Conservation (phyloP, 2,329 filamentous ascomycete genomes). For the Diaporthe batatas region DNA sequence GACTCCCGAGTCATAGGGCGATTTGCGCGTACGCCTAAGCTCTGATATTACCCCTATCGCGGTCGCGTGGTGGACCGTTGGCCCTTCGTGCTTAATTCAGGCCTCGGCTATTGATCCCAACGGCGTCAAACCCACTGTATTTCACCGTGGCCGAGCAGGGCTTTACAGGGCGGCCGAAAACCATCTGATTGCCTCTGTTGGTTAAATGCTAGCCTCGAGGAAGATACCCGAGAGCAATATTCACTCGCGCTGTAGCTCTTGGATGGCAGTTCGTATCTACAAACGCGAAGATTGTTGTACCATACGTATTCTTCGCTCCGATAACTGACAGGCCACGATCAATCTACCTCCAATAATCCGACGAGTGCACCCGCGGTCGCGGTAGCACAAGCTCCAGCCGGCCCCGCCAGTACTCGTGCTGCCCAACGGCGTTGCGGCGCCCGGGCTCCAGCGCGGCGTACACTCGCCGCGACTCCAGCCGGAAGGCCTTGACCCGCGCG, state of each 20-base stretch:
- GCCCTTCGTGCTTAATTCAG: not conserved
- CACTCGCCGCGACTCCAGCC: conserved; percentile 51
- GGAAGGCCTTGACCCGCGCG: conserved; percentile 56
- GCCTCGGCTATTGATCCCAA: not conserved
- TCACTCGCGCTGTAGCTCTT: not conserved
- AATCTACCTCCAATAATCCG: conserved; percentile 39
- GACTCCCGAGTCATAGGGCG: conserved; percentile 3
- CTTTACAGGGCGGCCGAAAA: not conserved
- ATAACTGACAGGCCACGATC: not conserved
- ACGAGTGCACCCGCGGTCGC: conserved; percentile 20
- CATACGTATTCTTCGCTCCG: not conserved
- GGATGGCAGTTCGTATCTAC: no score
- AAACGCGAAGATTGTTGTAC: not conserved
- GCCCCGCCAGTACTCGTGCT: conserved; percentile 57
- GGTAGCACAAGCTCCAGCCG: conserved; percentile 51
- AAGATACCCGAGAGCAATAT: no score
- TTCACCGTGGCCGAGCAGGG: not conserved
- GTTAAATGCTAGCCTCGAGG: not conserved
- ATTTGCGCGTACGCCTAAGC: conserved; percentile 11
- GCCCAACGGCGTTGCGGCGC: conserved; percentile 43
- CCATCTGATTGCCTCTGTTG: no score
- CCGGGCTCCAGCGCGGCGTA: conserved; percentile 43
- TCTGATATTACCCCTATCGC: not conserved
- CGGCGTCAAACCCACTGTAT: not conserved
- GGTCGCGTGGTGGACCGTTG: not conserved